Evolutionary conservation across 2,329 filamentous ascomycete species (phyloP), one percentile per base, ranked within the genome.

Genomic region (Aspergillus sp.): DNA sequence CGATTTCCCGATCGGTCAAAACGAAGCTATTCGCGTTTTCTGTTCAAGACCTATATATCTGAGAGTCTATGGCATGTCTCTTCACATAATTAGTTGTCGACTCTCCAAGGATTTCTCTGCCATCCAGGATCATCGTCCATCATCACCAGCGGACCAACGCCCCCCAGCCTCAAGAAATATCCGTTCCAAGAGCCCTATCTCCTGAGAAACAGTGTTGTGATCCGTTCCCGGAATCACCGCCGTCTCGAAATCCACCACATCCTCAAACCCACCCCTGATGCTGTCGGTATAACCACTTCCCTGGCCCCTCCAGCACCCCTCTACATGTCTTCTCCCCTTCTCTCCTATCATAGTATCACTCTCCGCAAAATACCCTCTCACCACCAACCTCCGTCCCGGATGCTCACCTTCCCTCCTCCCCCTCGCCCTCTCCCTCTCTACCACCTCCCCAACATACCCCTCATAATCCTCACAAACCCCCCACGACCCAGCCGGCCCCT

Each of bases 221-320:
- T 79, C 72, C 10, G 75, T 73, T 1, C 65, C 74, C 6, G 69
- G 22, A 11, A 76, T 60, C 9, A 66, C 64, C 14, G 6, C 62
- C 18, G 64, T 68, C n/a, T 66, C 55, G n/a, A 80, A 76, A 50
- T 76, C 69, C 29, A 81, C 65, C 0, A 62, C 64, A 9, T 65
- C 65, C 2, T 64, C 65, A 12, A 71, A 64, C 11, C 62, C 67
- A 6, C 68, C 70, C 12, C 65, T 58, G 4, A 45, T 55, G 0
- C 39, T 18, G 14, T n/a, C 16, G 14, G 36, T 42, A 42, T n/a
- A 7, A 42, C 14, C 2, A 16, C 36, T n/a, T 4, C 36, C 36
- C 14, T 42, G 32, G 4, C 54, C 63, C 20, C 54, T 62, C 76
- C 78, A 82, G 56, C 78, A 78, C 4, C 71, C 50, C 57, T 80